phyloP scores from a whole-genome alignment of 805 yeast genomes.

The Starmerella vaccinii region DNA sequence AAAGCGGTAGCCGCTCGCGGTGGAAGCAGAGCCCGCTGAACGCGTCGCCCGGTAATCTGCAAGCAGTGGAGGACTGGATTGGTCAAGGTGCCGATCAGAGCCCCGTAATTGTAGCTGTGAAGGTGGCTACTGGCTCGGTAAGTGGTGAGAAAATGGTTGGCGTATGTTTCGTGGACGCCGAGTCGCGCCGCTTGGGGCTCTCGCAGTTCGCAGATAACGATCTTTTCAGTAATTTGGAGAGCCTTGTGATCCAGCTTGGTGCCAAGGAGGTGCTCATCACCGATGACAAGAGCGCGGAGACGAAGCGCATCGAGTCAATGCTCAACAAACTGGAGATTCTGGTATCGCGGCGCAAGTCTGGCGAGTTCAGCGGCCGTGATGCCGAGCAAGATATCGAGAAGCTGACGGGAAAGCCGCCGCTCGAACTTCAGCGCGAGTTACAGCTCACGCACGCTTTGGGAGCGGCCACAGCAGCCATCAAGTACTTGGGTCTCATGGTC shows the following conservation, averaged over 20 bases:
- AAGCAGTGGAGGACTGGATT: slow-evolving; percentile 62
- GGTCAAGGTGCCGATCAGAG: slow-evolving; percentile 37
- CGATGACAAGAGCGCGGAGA: slow-evolving; percentile 35
- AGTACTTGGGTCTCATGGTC: slow-evolving; percentile 54
- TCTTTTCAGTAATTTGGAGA: slow-evolving; percentile 73
- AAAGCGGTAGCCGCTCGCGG: slow-evolving; percentile 29
- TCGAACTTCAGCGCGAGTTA: slow-evolving; percentile 34
- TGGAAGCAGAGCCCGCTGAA: slow-evolving; percentile 44
- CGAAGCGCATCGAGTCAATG: slow-evolving; percentile 55
- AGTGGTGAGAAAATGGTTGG: slow-evolving; percentile 52
- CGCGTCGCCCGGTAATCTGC: slow-evolving; percentile 89
- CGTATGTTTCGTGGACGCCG: slow-evolving; percentile 67
- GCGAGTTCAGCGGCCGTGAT: slow-evolving; percentile 39
- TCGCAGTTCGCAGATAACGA: slow-evolving; percentile 82
- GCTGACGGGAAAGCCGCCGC: slow-evolving; percentile 43
- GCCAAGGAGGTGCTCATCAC: slow-evolving; percentile 68
- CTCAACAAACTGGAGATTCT: slow-evolving; percentile 72
- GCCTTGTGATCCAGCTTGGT: slow-evolving; percentile 77
- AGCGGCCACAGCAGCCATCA: slow-evolving; percentile 58
- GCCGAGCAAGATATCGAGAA: slow-evolving; percentile 70
- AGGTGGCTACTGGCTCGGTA: slow-evolving; percentile 32
- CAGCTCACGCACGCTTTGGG: slow-evolving; percentile 45
- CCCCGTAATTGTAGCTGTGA: slow-evolving; percentile 48
- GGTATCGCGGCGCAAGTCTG: slow-evolving; percentile 46
- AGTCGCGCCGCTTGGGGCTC: slow-evolving; percentile 54